Evolutionary conservation across 306 rosid genomes (phyloP), one percentile per base, ranked within the genome.

Genomic region (Astragalus membranaceus): DNA sequence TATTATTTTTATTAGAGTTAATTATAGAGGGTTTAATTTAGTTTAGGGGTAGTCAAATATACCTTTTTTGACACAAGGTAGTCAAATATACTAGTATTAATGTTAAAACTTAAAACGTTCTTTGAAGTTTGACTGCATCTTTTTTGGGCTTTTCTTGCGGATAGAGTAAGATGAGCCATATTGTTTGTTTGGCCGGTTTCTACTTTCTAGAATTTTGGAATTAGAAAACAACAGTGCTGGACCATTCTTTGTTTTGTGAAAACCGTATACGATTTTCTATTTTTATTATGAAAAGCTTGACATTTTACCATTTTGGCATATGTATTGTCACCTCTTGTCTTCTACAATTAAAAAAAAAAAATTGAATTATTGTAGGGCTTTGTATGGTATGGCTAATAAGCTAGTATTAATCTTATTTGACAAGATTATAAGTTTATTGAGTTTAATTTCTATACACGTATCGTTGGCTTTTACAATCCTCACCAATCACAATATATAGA

Each of bases 121-220:
- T 20, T 20, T 53, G 52, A 13, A 23, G 65, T 70, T 70, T 70
- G 63, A 72, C 77, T 68, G 8, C 47, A 46, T 57, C 61, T 58
- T 11, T 9, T 30, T 30, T 29, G 20, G 7, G 10, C 59, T 13
- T 13, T 39, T 3, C 1, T 29, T 2, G 1, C 4, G 41, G 42
- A 39, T 51, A 29, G 26, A 5, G 16, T 50, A 50, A 14, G 29
- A 50, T 7, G 4, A 14, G 0, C 11, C 30, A 7, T 3, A 16
- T 14, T 48, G 8, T 20, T 56, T 30, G 42, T 30, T 30, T 56
- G 43, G 63, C 63, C 42, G 63, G 46, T 13, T 33, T 33, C 30
- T 26, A 10, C 1, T 39, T 39, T 42, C 46, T 33, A 58, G 64
- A 58, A 33, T 58, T 58, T 6, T 35, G 10, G 63, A 56, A 56